Evolutionary conservation across 179 eudicot genomes (phyloP).

Genomic region (Gypsophila paniculata): DNA sequence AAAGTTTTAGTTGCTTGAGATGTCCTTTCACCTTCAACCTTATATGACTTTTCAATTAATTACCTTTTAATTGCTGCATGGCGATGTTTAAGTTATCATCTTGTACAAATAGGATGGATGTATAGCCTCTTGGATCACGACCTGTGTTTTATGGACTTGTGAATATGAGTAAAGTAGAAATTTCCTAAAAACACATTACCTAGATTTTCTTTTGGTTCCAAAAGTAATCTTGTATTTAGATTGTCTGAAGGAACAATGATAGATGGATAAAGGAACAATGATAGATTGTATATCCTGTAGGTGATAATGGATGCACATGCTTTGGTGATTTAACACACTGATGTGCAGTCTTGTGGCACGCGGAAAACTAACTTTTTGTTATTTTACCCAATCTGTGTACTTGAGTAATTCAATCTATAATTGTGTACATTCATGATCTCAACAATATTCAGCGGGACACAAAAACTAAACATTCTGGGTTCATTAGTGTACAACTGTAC

Average conservation of each 20-base stretch:
- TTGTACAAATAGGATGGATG: not conserved
- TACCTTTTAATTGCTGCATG: not conserved
- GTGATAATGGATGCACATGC: not conserved
- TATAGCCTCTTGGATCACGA: not conserved
- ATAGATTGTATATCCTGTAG: not conserved
- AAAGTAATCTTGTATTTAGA: not conserved
- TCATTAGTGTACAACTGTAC: not conserved
- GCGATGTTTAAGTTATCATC: not conserved
- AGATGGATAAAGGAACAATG: not conserved
- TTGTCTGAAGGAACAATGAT: not conserved
- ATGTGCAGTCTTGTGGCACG: no score
- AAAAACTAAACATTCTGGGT: no score
- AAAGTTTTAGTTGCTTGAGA: not conserved
- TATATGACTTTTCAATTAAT: not conserved
- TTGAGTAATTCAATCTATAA: no score
- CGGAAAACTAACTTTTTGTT: no score
- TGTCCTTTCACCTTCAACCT: not conserved
- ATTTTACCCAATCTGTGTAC: no score
- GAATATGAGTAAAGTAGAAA: not conserved
- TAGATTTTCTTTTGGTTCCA: not conserved
- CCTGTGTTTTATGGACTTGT: not conserved
- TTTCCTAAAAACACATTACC: not conserved
- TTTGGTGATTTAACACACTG: no score
- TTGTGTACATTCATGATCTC: no score
- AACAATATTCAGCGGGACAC: no score